phyloP scores from a whole-genome alignment of 345 rosid species.

The Gossypium ekmanianum region DNA sequence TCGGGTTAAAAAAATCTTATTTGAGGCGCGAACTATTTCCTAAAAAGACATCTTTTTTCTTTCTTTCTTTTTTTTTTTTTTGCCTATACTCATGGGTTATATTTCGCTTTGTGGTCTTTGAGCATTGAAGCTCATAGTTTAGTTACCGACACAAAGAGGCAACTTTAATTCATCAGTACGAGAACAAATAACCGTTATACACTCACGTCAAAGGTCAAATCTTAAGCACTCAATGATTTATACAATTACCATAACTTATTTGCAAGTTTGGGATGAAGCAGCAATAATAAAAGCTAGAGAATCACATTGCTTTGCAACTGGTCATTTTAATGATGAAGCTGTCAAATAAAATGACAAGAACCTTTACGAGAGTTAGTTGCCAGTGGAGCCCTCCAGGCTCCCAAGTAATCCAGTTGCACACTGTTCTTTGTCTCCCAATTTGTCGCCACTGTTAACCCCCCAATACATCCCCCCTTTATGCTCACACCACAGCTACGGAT shows the following conservation, averaged over 20 bases:
- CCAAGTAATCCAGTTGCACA: constrained; percentile 14
- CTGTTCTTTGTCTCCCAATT: background rate
- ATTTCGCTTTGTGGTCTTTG: background rate
- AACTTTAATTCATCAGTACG: background rate
- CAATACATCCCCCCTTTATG: background rate
- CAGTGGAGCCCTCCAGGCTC: background rate
- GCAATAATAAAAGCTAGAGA: background rate
- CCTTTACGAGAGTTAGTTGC: background rate
- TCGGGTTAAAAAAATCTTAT: rapidly evolving
- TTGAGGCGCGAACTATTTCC: rapidly evolving
- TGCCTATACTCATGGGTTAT: background rate
- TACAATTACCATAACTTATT: too few relatives aligned
- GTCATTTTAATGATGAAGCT: constrained; percentile 2
- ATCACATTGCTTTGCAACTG: constrained; percentile 1
- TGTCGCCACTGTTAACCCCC: background rate
- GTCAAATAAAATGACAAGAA: constrained; percentile 4
- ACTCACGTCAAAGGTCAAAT: background rate
- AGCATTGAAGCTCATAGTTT: background rate
- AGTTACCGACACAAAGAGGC: background rate
- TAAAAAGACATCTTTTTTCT: too few relatives aligned
- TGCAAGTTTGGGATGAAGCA: background rate
- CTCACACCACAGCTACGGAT: background rate
- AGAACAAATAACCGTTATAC: background rate
- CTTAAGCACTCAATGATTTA: background rate
- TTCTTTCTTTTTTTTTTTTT: too few relatives aligned